These are phyloP conservation scores for Bolboschoenus planiculmis DNA, from an alignment of 176 grass and related monocot genomes.

Conservation along the genomic window DNA sequence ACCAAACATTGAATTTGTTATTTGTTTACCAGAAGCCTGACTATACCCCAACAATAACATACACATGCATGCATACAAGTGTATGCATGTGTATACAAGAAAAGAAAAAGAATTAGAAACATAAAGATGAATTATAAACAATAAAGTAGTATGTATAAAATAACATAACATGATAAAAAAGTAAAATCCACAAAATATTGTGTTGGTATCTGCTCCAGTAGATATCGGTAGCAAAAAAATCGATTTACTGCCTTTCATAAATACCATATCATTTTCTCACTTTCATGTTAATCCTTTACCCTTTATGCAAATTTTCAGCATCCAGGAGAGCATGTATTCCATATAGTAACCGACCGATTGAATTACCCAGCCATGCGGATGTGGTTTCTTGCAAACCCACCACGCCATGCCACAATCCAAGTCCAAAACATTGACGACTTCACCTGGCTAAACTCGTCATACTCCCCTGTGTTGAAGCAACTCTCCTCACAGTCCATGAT, in stretches of 20 bases:
- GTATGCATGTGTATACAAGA: no score
- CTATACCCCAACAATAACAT: not conserved
- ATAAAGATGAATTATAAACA: not conserved
- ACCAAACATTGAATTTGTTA: not conserved
- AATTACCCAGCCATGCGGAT: constrained; percentile 85
- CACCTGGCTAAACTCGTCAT: constrained; percentile 80
- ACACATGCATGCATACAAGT: not conserved
- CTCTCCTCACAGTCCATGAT: constrained; percentile 71
- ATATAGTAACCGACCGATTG: constrained; percentile 81
- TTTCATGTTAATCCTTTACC: not conserved
- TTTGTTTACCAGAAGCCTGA: not conserved
- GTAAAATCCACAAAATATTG: not conserved
- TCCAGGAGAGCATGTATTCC: constrained; percentile 70
- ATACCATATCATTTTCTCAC: not conserved
- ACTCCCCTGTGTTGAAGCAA: constrained; percentile 69
- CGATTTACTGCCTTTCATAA: not conserved
- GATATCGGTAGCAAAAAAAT: not conserved
- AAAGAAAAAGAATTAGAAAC: not conserved
- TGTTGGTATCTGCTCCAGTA: not conserved
- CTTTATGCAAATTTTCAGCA: constrained; percentile 44
- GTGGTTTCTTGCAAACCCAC: constrained; percentile 91
- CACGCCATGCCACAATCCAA: constrained; percentile 61
- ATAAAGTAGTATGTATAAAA: not conserved
- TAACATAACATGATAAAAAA: not conserved
- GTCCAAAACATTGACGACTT: constrained; percentile 76